A percentile compares a stretch with the other conserved stretches of the same genome.
These are phyloP conservation scores for Ophiostoma ips DNA, from an alignment of 2,329 filamentous ascomycete species.

Conservation along the genomic window DNA sequence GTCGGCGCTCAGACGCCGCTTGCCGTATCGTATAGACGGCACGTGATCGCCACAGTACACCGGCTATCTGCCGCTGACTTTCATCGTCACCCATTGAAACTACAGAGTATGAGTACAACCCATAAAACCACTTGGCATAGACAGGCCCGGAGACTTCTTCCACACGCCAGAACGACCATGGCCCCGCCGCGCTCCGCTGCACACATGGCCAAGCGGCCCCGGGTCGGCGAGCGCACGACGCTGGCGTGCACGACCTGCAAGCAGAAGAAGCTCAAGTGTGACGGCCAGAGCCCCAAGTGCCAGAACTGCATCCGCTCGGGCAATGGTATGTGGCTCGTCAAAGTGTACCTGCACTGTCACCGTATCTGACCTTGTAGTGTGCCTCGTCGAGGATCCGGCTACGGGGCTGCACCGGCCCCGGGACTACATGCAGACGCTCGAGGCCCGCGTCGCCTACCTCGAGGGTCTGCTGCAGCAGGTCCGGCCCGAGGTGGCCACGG, in stretches of 20 bases:
- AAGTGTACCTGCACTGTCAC: too few relatives aligned
- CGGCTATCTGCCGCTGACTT: too few relatives aligned
- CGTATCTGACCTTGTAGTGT: constrained; percentile 3
- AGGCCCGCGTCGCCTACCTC: constrained; percentile 18
- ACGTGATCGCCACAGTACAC: too few relatives aligned
- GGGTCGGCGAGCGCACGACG: not conserved
- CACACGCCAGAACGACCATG: too few relatives aligned
- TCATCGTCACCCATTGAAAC: too few relatives aligned
- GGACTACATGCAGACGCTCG: constrained; percentile 19
- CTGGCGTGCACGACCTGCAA: not conserved
- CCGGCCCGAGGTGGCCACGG: constrained; percentile 17
- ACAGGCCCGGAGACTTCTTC: too few relatives aligned
- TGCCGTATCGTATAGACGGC: too few relatives aligned
- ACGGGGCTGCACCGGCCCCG: constrained; percentile 19
- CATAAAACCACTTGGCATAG: too few relatives aligned
- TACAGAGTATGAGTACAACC: too few relatives aligned
- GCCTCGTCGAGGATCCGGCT: constrained; percentile 22
- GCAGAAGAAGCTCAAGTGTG: constrained; percentile 12
- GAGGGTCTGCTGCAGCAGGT: constrained; percentile 19
- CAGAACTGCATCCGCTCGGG: constrained; percentile 17
- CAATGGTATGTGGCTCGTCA: constrained; percentile 9
- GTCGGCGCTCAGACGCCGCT: too few relatives aligned
- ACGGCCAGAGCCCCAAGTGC: constrained; percentile 17
- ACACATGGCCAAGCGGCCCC: not conserved
- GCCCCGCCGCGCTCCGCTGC: not conserved